Percentiles rank a stretch among this genome's conserved stretches.
Evolutionary conservation across 2,329 filamentous ascomycete genomes (phyloP).

Genomic region (Colletotrichum camelliae): DNA sequence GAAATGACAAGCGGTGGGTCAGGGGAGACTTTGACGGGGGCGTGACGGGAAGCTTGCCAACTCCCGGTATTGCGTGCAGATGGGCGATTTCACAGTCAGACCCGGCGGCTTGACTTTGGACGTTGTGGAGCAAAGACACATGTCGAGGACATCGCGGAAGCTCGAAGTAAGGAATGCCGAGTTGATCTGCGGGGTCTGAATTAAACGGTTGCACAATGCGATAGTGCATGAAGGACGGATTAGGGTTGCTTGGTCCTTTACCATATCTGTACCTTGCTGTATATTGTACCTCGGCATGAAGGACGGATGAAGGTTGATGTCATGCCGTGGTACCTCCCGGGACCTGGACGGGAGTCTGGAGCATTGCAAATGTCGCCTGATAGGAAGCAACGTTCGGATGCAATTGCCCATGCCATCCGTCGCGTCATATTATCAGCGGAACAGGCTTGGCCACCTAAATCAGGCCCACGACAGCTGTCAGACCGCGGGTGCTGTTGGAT

Average conservation of each 20-base stretch:
- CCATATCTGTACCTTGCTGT: too few relatives aligned
- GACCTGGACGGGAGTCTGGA: neutral
- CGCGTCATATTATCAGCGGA: neutral
- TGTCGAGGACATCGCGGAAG: neutral
- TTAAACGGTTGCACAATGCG: neutral
- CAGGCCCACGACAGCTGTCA: neutral
- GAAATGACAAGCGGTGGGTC: slow-evolving; percentile 5
- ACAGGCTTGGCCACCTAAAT: neutral
- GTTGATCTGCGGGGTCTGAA: neutral
- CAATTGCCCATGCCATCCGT: neutral
- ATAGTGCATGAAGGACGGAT: neutral
- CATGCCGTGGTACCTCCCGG: neutral
- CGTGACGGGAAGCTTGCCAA: neutral
- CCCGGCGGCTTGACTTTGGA: neutral
- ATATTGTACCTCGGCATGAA: too few relatives aligned
- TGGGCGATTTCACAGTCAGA: neutral
- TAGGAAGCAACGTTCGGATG: neutral
- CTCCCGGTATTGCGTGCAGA: neutral
- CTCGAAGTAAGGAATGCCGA: neutral
- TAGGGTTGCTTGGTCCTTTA: too few relatives aligned
- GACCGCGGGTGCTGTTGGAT: neutral
- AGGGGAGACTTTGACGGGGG: neutral
- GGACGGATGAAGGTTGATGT: neutral
- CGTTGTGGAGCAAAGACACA: neutral
- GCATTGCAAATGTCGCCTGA: neutral